Base-by-base conservation (phyloP, 371 early-diverging fungal genomes). In the Mortierella sp. region DNA sequence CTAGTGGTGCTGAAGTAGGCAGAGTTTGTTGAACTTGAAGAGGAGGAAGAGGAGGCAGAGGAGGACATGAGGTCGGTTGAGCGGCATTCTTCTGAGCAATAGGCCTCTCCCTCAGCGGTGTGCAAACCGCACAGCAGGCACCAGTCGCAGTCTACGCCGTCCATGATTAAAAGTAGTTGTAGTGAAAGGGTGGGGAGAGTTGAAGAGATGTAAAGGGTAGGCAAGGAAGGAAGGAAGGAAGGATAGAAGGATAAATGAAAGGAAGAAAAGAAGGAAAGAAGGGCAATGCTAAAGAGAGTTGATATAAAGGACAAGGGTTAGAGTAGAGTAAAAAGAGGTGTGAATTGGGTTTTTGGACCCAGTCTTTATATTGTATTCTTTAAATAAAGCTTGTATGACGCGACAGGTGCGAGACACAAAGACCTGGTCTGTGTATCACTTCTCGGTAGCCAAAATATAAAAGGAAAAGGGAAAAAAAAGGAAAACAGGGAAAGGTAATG, bases 111-210 rank as follows among this genome's bases (percentile, higher is more conserved):
- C 29, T 76, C 77, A 22, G 69, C 69, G 9, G 79, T 78, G 56
- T 73, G 79, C 63, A 70, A 69, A 7, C 73, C 79, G 31, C 79
- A 78, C 26, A 78, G 61, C 58, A 78, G 66, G 64, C 79, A 78
- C 79, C 79, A 78, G 73, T 78, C 79, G 70, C 73, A 72, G 67
- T 78, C 79, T 53, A 78, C 79, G 55, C 79, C 79, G 64, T 78
- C 73, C 79, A 78, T 78, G 40, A 37, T 57, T 22, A n/a, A 37
- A 22, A 35, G 58, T 31, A 42, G n/a, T 45, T 26, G 32, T 26
- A 42, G 10, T 55, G 40, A 34, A 26, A 43, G 43, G n/a, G 54
- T 43, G 53, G 32, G 32, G n/a, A 35, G 72, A 49, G 34, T 29
- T 32, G 4, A 47, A 47, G 47, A 19, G 19, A 4, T 9, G 23